Conservation (phyloP, 2,329 filamentous ascomycete species). For the Diaporthe longicolla region DNA sequence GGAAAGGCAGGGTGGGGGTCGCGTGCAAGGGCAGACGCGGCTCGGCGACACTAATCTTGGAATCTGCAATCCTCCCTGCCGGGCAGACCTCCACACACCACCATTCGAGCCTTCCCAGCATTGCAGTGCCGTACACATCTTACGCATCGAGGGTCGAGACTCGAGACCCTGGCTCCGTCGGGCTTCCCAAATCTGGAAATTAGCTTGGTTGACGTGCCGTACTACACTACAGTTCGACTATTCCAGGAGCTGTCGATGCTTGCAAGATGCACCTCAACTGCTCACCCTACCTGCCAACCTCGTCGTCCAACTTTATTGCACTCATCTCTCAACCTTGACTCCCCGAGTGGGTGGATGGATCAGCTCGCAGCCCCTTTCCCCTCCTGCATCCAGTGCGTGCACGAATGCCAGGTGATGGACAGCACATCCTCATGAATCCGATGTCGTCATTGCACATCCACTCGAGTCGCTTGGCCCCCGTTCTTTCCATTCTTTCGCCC, state of each 20-base stretch:
- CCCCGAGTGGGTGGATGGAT: not conserved
- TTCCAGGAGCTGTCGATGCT: too few species aligned
- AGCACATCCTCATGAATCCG: constrained; percentile 30
- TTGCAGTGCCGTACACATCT: not conserved
- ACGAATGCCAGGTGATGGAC: constrained; percentile 14
- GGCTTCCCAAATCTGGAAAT: not conserved
- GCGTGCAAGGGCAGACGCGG: not conserved
- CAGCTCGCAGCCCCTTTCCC: constrained; percentile 5
- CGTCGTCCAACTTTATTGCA: not conserved
- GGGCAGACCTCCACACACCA: not conserved
- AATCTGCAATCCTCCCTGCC: constrained; percentile 10
- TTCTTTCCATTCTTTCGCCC: not conserved
- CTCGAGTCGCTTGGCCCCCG: constrained; percentile 11
- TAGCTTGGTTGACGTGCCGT: not conserved
- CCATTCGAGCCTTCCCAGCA: constrained; percentile 8
- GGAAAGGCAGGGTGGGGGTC: constrained; percentile 16
- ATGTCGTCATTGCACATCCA: constrained; percentile 27
- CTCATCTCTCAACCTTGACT: not conserved
- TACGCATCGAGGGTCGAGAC: not conserved
- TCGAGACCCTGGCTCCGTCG: constrained; percentile 3
- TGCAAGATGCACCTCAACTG: not conserved
- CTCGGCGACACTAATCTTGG: constrained; percentile 13
- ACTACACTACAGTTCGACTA: not conserved
- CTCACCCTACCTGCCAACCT: not conserved
- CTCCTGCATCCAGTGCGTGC: constrained; percentile 6